Evolutionary conservation across 2,329 filamentous ascomycete genomes (phyloP).

Genomic region (Hymenotorrendiella dingleyae): DNA sequence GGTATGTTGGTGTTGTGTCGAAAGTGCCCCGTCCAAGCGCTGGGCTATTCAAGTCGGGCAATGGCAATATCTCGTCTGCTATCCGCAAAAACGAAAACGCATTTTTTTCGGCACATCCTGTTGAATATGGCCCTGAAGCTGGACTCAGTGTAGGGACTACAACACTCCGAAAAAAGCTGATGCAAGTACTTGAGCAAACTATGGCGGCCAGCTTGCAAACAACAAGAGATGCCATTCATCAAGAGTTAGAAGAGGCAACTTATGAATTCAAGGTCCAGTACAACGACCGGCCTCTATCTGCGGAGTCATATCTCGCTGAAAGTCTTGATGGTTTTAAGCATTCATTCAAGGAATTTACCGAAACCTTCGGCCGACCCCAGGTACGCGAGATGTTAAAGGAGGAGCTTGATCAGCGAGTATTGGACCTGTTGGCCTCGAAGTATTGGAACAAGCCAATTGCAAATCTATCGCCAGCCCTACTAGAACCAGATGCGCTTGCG

Average conservation of each 20-base stretch:
- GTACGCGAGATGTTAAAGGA: constrained; percentile 85
- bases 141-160: constrained; percentile 76
- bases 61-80: constrained; percentile 69
- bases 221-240: constrained; percentile 86
- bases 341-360: constrained; percentile 89
- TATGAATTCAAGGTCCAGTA: constrained; percentile 99
- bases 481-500: constrained; percentile 66
- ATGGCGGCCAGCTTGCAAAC: constrained; percentile 90
- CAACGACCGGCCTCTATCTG: constrained; percentile 89
- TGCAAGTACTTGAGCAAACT: constrained; percentile 93
- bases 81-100: constrained; percentile 84
- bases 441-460: constrained; percentile 97
- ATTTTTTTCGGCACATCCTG: constrained; percentile 78
- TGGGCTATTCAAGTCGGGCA: constrained; percentile 78
- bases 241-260: constrained; percentile 91
- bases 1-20: constrained; percentile 93
- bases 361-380: constrained; percentile 81
- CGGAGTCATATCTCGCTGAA: constrained; percentile 94
- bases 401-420: constrained; percentile 88
- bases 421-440: constrained; percentile 84
- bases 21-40: constrained; percentile 58
- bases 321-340: constrained; percentile 96
- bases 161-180: constrained; percentile 87
- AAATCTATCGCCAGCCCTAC: constrained; percentile 62
- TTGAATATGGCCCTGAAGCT: constrained; percentile 69